Percentiles rank a stretch among this genome's conserved stretches.
These are phyloP conservation scores for Triticum monococcum DNA, from an alignment of 176 grass and related monocot species.

Conservation along the genomic window DNA sequence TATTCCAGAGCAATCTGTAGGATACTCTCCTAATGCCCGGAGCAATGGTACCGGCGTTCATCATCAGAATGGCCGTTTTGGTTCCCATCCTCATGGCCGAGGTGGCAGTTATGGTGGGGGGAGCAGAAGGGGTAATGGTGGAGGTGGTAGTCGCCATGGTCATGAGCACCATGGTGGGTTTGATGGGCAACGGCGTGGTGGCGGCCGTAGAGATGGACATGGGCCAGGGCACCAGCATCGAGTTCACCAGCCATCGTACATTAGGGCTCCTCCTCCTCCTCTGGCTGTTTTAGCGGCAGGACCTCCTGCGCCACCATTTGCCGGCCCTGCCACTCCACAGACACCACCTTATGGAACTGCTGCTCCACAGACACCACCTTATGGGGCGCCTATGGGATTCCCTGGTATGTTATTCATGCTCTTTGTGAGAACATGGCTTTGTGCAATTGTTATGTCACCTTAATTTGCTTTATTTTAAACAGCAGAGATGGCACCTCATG, in stretches of 20 bases:
- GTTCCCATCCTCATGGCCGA: constrained; percentile 42
- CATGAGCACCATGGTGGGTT: constrained; percentile 49
- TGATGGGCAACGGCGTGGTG: constrained; percentile 40
- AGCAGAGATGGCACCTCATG: constrained; percentile 51
- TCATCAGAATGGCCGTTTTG: constrained; percentile 44
- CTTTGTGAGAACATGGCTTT: constrained; percentile 30
- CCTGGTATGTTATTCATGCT: constrained; percentile 51
- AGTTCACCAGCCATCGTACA: constrained; percentile 43
- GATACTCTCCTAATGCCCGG: constrained; percentile 34
- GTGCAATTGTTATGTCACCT: constrained; percentile 24
- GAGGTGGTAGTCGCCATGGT: constrained; percentile 54
- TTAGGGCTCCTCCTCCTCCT: constrained; percentile 49
- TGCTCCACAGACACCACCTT: constrained; percentile 42
- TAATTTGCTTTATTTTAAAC: constrained; percentile 31
- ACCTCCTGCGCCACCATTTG: constrained; percentile 52
- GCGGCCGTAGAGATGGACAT: constrained; percentile 43
- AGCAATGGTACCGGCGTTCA: constrained; percentile 27
- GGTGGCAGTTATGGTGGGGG: constrained; percentile 49
- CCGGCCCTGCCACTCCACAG: constrained; percentile 34
- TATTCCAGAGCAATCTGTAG: constrained; percentile 29
- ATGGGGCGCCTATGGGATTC: constrained; percentile 51
- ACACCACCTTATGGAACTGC: constrained; percentile 41
- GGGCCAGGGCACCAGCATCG: constrained; percentile 52
- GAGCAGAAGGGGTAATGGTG: constrained; percentile 69
- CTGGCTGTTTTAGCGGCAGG: constrained; percentile 34